A percentile compares a stretch with the other conserved stretches of the same genome.
These are phyloP conservation scores for Sarocladiaceae sp. DNA, from an alignment of 2,329 filamentous ascomycete species.

Conservation along the genomic window DNA sequence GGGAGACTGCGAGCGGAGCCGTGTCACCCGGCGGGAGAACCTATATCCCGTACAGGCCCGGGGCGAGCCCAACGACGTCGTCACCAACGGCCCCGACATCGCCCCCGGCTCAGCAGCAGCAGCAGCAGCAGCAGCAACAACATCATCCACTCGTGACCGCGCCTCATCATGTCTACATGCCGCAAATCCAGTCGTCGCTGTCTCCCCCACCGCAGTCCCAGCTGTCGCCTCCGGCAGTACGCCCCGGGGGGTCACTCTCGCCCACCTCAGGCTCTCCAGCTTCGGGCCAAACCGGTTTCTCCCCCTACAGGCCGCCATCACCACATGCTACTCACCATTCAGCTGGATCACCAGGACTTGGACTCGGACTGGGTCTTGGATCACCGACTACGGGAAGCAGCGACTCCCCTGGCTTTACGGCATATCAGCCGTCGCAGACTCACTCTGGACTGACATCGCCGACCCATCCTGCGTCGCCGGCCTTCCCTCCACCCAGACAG, in stretches of 20 bases:
- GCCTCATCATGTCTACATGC: conserved; percentile 18
- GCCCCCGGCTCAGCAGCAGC: conserved; percentile 9
- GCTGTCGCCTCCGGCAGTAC: no score
- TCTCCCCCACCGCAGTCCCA: not conserved
- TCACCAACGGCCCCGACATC: conserved; percentile 12
- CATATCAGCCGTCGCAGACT: not conserved
- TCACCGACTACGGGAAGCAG: not conserved
- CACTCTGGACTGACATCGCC: conserved; percentile 3
- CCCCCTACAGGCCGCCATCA: conserved; percentile 1
- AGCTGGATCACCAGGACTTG: not conserved
- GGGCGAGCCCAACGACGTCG: conserved; percentile 7
- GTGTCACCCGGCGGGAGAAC: conserved; percentile 2
- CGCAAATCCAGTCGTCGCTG: conserved; percentile 2
- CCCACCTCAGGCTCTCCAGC: conserved; percentile 3
- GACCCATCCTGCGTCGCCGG: not conserved
- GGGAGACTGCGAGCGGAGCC: not conserved
- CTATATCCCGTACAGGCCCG: conserved; percentile 20
- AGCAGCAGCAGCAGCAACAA: not conserved
- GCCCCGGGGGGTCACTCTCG: not conserved
- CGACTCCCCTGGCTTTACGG: not conserved
- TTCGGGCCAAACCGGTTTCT: not conserved
- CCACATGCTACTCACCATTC: not conserved
- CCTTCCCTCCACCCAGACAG: not conserved
- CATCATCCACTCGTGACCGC: conserved; percentile 13
- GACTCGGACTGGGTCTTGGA: no score